Evolutionary conservation across 768 basidiomycete genomes (phyloP), one percentile per base, ranked within the genome.

Genomic region (Termitomyces sp.): DNA sequence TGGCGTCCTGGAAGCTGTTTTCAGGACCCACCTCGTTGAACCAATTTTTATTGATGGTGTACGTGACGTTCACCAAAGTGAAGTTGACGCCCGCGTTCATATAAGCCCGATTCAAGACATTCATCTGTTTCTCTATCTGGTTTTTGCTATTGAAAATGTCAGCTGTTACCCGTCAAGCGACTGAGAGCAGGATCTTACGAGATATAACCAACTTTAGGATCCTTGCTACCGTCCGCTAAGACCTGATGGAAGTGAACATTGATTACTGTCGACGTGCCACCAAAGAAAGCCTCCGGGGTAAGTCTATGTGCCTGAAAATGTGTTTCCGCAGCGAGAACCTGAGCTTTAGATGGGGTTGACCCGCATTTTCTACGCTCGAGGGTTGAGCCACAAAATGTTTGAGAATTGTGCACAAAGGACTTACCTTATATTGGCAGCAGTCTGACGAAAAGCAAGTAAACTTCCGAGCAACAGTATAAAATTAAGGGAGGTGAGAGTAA

Each of bases 41-140:
- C 82, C 80, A 83, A 54, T 69, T 58, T 10, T 69, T 40, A 64
- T 81, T 79, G 55, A 67, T 60, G 5, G 77, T 81, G 54, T 73
- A 74, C 32, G 68, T 70, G 19, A 74, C 77, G 45, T 66, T 60
- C 17, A 68, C 73, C 37, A 79, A 75, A 3, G 51, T 62, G 64
- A 71, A 81, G 46, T 65, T 64, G 47, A 79, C 62, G 8, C 74
- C 72, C 35, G 69, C 58, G 24, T 48, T 26, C 2, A 66, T 56
- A 58, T 77, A 82, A 51, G 68, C 77, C 8, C 53, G 51, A 58
- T 82, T 79, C 66, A 79, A 70, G 41, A 71, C 69, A 12, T 54
- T 28, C 45, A 83, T 76, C 53, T 77, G 73, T 24, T 60, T 57
- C 10, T 56, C n/a, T 35, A 72, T 60, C 57, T 73, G 74, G 9